Evolutionary conservation across 805 yeast genomes (phyloP), one percentile per base, ranked within the genome.

Genomic region (Saccharomyces mikatae): DNA sequence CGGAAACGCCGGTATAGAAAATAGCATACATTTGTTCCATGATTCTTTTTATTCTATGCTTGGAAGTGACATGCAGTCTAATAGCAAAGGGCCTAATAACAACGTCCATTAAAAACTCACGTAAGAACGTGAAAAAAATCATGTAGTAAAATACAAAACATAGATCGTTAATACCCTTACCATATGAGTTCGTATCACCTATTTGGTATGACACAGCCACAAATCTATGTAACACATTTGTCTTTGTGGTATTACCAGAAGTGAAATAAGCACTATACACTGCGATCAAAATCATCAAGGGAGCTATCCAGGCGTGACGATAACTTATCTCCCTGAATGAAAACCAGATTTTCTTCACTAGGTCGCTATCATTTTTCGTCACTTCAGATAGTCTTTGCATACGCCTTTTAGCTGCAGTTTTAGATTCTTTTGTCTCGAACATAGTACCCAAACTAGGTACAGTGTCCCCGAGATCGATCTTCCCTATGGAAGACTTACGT

Each of bases 11-110:
- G 64, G 83, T 88, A 71, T 90, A 90, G 57, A 86, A 68, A 61
- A 87, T 76, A 1, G 90, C 79, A 67, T 90, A 90, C 6, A 89
- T 77, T 74, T 90, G 97, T 70, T 90, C 97, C 83, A 87, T 81
- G 71, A 89, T 89, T 67, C 97, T 79, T 56, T 78, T 79, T 41
- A 80, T 67, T 70, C 87, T 89, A 10, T 56, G 59, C 47, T 27
- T 32, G 8, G 54, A 52, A 73, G 70, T 2, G 56, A 53, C 49
- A 56, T 66, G 22, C 48, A 41, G n/a, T 53, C 73, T 74, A 28
- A 60, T 73, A 1, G 96, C 92, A 32, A 86, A 56, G 8, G 97
- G 97, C 62, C 74, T 76, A 54, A 91, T 78, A 1, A 88, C 60
- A 41, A 79, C 74, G 68, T 88, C 89, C 97, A 91, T 89, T 59